Conservation (phyloP, 208 protist species). For the Entamoeba moshkovskii region DNA sequence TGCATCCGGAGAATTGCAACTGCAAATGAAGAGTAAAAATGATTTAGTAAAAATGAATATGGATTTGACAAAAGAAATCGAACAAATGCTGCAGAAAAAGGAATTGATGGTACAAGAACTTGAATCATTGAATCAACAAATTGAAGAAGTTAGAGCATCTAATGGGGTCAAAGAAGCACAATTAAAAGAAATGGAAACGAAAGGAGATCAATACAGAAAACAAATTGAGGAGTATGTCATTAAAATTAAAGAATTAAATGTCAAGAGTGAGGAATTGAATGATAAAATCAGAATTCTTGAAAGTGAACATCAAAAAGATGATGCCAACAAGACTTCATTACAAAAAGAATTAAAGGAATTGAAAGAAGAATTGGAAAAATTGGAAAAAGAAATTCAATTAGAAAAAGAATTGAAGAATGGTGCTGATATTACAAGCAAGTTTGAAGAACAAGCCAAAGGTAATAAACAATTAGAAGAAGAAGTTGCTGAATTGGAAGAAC, state of each 20-base stretch:
- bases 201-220: no score
- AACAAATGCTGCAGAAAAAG: neutral
- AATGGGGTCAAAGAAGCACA: no score
- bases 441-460: no score
- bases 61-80: neutral
- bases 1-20: neutral
- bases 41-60: neutral
- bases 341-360: neutral
- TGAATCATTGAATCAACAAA: no score
- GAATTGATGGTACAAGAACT: neutral
- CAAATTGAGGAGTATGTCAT: no score
- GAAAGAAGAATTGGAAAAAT: neutral
- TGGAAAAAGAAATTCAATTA: no score
- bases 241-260: no score
- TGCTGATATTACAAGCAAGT: no score
- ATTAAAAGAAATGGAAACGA: no score
- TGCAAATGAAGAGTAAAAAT: neutral
- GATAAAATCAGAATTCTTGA: neutral
- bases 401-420: no score
- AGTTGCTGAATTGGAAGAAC: neutral
- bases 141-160: no score
- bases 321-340: neutral
- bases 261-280: no score
- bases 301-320: neutral
- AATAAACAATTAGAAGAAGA: neutral